These are phyloP conservation scores for Casuarina equisetifolia DNA, from an alignment of 306 rosid species.

Conservation along the genomic window DNA sequence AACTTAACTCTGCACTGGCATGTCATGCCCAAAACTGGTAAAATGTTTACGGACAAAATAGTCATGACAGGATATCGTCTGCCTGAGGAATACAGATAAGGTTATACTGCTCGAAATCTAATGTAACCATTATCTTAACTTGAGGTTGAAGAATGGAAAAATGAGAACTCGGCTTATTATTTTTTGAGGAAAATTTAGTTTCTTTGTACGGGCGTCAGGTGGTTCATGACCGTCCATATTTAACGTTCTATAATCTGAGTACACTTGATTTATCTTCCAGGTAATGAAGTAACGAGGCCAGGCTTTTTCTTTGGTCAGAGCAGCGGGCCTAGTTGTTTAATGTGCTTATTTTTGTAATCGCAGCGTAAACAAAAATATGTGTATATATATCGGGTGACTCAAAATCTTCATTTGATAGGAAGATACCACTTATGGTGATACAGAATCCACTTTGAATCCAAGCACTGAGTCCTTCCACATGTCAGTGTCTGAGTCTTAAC, in stretches of 20 bases:
- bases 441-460: too few relatives aligned
- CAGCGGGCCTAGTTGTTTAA: too few relatives aligned
- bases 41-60: slow-evolving; percentile 78
- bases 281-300: too few relatives aligned
- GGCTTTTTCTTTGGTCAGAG: too few relatives aligned
- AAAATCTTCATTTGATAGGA: too few relatives aligned
- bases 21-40: slow-evolving; percentile 97
- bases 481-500: too few relatives aligned
- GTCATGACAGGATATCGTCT: slow-evolving; percentile 77
- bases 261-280: not conserved
- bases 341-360: too few relatives aligned
- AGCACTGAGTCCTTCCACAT: too few relatives aligned
- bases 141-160: not conserved
- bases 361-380: too few relatives aligned
- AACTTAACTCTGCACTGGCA: slow-evolving; percentile 99
- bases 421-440: too few relatives aligned
- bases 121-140: not conserved
- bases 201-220: not conserved
- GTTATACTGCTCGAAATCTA: not conserved
- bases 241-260: not conserved
- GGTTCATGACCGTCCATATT: not conserved
- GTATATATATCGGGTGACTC: too few relatives aligned
- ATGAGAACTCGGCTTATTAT: not conserved
- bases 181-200: not conserved
- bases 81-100: slow-evolving; percentile 77